These are phyloP conservation scores for Edaphochlamys debaryana DNA, from an alignment of 139 green algal genomes.

Conservation along the genomic window DNA sequence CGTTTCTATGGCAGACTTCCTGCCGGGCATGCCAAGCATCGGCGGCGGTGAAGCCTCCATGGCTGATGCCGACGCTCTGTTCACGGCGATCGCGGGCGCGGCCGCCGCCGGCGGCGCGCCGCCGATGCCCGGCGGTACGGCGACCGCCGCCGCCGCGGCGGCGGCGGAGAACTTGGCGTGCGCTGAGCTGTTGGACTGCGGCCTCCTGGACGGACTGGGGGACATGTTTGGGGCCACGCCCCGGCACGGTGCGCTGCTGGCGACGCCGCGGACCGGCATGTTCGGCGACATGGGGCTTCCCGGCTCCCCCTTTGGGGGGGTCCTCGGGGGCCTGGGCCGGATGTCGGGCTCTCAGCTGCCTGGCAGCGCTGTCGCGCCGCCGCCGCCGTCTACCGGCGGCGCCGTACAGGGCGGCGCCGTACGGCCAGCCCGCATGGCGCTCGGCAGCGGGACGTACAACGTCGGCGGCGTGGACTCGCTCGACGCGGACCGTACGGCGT, in stretches of 20 bases:
- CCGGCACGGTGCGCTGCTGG: background rate
- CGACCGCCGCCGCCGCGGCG: background rate
- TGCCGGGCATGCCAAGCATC: too few relatives aligned
- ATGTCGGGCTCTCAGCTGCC: background rate
- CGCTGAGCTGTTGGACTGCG: background rate
- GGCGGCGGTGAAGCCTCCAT: too few relatives aligned
- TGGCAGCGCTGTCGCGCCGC: background rate
- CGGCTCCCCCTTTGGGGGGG: background rate
- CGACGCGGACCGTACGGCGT: too few relatives aligned
- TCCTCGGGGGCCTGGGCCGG: background rate
- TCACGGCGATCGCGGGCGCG: background rate
- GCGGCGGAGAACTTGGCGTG: background rate
- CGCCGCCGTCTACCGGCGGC: too few relatives aligned
- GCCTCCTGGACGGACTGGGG: too few relatives aligned
- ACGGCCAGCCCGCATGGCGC: too few relatives aligned
- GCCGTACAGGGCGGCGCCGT: too few relatives aligned
- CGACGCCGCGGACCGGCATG: background rate
- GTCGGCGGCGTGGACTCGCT: too few relatives aligned
- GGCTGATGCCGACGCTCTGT: constrained; percentile 4
- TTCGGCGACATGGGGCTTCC: background rate
- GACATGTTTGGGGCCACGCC: too few relatives aligned
- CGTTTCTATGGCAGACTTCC: too few relatives aligned
- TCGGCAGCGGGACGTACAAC: too few relatives aligned
- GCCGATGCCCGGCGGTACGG: background rate
- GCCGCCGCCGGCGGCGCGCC: background rate